Evolutionary conservation across 2,329 filamentous ascomycete species (phyloP), one percentile per base, ranked within the genome.

Genomic region (Aureobasidium sp.): DNA sequence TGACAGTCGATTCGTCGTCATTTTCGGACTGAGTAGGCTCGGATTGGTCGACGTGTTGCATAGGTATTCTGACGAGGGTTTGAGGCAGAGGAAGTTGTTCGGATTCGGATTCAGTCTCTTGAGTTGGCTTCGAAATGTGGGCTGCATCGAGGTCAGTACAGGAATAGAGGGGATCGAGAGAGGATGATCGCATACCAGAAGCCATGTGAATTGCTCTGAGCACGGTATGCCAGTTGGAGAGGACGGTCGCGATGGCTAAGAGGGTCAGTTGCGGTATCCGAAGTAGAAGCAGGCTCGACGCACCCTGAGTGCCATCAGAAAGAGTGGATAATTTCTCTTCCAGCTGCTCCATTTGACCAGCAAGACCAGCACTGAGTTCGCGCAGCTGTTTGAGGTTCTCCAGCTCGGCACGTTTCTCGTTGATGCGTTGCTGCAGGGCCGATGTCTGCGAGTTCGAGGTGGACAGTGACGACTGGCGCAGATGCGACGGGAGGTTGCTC

Each of bases 221-320:
- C 66, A 95, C 90, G 68, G 90, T 92, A 74, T 92, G 88, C 90
- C 90, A 95, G 73, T 94, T 95, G 59, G 87, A 84, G 72, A 95
- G 79, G 25, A 95, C 90, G n/a, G 87, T 83, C 42, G 90, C 90
- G 69, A 95, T 90, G 64, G 88, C 89, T 91, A 72, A 61, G 59
- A 17, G 25, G 17, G 25, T 49, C 45, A 49, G 44, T 15, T 41
- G 2, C 9, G 15, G 29, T 59, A 22, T 17, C 9, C 7, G 22
- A 25, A 15, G 25, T 2, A 2, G 3, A 9, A 2, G 29, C 9
- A 14, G 2, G 53, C 4, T 4, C 14, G 25, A 62, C 72, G 64
- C 71, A 88, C 88, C 88, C 82, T 94, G 89, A 34, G 90, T 94
- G 15, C 90, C 90, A 68, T 91, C 86, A 0, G 88, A 89, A 29